Evolutionary conservation across 371 early-diverging fungal species (phyloP), one percentile per base, ranked within the genome.

Genomic region (Zychaea mexicana): DNA sequence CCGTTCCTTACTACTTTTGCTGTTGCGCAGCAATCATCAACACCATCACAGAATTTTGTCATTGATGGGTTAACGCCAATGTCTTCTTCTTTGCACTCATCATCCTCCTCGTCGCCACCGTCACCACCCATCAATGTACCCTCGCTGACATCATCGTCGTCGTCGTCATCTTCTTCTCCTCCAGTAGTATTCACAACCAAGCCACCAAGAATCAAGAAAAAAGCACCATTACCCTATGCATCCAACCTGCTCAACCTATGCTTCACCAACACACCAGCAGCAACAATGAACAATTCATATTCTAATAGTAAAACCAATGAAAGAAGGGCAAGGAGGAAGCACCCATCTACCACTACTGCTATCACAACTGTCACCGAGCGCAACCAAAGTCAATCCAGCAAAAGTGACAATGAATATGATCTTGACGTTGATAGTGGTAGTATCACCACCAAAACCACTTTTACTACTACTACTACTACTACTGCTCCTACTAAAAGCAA

Each of bases 201-300:
- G 24, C 6, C 21, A 9, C 49, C 49, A 3, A 49, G 26, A 24
- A 49, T 12, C 10, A 49, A 49, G 22, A 49, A 49, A 22, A 49
- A 49, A 49, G 49, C 49, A 24, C 49, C 49, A 49, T 24, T 49
- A 45, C 52, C 59, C 21, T 58, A 57, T 38, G 59, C 58, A 57
- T 57, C 65, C 52, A 65, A 58, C 53, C n/a, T 65, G 27, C 39
- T 54, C 9, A 52, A 62, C 28, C 31, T 52, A 45, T 32, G 49
- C n/a, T n/a, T 32, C 46, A n/a, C n/a, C n/a, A 60, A 60, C n/a
- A 32, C 32, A 5, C 19, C 60, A 2, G 15, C 62, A 36, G 12
- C 53, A 55, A 24, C 24, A 55, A 53, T 15, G 49, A 36, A 22
- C 12, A 36, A 12, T 33, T 33, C 33, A 8, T 33, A 5, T 33